Base-by-base conservation (phyloP, 108 stramenopile genomes). In the Cyclostephanos invisitatus region DNA sequence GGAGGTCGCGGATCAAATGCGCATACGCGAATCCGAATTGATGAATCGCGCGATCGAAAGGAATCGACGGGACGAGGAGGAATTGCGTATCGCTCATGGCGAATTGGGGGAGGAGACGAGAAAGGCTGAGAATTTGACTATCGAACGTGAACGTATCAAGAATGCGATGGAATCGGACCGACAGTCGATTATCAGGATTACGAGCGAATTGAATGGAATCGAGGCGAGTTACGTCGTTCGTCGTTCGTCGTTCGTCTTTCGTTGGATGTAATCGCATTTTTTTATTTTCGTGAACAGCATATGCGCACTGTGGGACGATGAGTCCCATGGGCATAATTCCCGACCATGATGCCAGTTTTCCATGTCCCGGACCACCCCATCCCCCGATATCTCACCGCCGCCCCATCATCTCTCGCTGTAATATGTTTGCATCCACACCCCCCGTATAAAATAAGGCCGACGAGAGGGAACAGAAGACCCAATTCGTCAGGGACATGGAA, bases 401-500 rank as follows among this genome's bases (percentile, higher is more conserved):
- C n/a, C n/a, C n/a, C n/a, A n/a, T n/a, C n/a, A n/a, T n/a, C n/a
- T n/a, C n/a, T n/a, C n/a, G n/a, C n/a, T n/a, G n/a, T n/a, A n/a
- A n/a, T n/a, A n/a, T n/a, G n/a, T n/a, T n/a, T n/a, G n/a, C n/a
- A n/a, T n/a, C n/a, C n/a, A n/a, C n/a, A n/a, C n/a, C n/a, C n/a
- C n/a, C n/a, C n/a, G n/a, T n/a, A n/a, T n/a, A n/a, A n/a, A n/a
- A n/a, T n/a, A n/a, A 61, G 60, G 46, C 67, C 10, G 68, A 80
- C 22, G 78, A 80, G 35, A 73, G 49, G 24, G 40, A 47, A 53
- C 67, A 73, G 67, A 80, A 80, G 58, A 55, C 28, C 29, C 68
- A 68, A 8, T 80, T 80, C 51, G 78, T 80, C 25, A 63, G 61
- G 18, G 78, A 80, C 59, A 80, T 80, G 78, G 78, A 80, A 46